Percentiles rank a stretch among this genome's conserved stretches.
Conservation (phyloP, 176 grass and related monocot species). For the Eremochloa ophiuroides region DNA sequence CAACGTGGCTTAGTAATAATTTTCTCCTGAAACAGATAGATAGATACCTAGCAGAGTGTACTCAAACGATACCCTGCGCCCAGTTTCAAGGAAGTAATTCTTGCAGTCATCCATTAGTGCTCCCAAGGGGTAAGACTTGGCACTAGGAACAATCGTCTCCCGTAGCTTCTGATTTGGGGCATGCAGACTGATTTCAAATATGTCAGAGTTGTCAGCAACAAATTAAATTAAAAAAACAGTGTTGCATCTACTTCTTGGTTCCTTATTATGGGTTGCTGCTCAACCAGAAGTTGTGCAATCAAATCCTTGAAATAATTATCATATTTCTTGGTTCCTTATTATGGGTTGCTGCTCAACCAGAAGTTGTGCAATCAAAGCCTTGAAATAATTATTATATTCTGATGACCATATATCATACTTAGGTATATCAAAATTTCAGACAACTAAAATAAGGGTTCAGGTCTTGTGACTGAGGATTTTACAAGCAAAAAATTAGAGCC, state of each 20-base stretch:
- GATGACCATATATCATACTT: background rate
- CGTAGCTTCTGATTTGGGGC: conserved; percentile 83
- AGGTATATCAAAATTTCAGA: background rate
- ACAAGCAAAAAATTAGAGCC: background rate
- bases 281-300: background rate
- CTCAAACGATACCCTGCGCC: conserved; percentile 80
- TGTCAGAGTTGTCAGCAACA: background rate
- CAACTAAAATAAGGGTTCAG: background rate
- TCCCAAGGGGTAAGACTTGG: conserved; percentile 78
- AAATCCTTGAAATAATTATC: background rate
- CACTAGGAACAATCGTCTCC: conserved; percentile 89
- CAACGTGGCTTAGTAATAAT: background rate
- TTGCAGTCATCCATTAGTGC: conserved; percentile 90
- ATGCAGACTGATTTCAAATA: conserved; percentile 55
- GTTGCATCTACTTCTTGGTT: background rate
- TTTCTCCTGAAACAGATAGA: background rate
- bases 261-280: background rate
- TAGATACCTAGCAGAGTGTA: conserved; percentile 89
- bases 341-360: background rate
- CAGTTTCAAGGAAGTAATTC: conserved; percentile 71
- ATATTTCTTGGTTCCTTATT: background rate
- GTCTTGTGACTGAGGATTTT: background rate
- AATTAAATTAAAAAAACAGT: background rate
- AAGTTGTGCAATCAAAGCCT: background rate
- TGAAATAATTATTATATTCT: background rate